Conservation (phyloP, 164 flowering plant species). For the Magnolia kwangsiensis region DNA sequence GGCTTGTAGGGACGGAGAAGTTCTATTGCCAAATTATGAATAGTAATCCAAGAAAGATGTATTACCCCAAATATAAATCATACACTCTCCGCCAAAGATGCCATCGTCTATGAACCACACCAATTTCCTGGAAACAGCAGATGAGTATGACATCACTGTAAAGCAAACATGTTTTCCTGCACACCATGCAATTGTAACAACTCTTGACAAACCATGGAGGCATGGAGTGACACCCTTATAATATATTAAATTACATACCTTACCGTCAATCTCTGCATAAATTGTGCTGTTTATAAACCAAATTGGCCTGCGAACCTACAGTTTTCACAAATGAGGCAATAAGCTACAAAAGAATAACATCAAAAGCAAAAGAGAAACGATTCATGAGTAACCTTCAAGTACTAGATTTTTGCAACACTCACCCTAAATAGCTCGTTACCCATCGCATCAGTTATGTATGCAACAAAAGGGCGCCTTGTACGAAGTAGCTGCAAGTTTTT, state of each 20-base stretch:
- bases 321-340: slow-evolving; percentile 11
- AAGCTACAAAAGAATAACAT: slow-evolving; percentile 3
- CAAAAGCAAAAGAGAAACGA: background rate
- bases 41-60: background rate
- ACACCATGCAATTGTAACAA: background rate
- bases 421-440: slow-evolving; percentile 89
- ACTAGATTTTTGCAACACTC: slow-evolving; percentile 17
- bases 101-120: slow-evolving; percentile 96
- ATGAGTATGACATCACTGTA: slow-evolving; percentile 7
- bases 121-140: slow-evolving; percentile 62
- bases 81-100: slow-evolving; percentile 97
- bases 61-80: slow-evolving; percentile 94
- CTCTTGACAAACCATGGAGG: background rate
- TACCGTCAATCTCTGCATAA: slow-evolving; percentile 84
- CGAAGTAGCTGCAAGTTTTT: slow-evolving; percentile 69
- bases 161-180: background rate
- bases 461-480: slow-evolving; percentile 82
- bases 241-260: slow-evolving; percentile 48
- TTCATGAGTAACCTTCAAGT: background rate
- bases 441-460: slow-evolving; percentile 65
- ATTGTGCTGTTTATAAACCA: slow-evolving; percentile 98
- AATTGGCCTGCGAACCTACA: slow-evolving; percentile 90
- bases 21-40: background rate
- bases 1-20: background rate
- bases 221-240: background rate